Conservation (phyloP, 2,329 filamentous ascomycete genomes). For the Penicillium sumatraense region DNA sequence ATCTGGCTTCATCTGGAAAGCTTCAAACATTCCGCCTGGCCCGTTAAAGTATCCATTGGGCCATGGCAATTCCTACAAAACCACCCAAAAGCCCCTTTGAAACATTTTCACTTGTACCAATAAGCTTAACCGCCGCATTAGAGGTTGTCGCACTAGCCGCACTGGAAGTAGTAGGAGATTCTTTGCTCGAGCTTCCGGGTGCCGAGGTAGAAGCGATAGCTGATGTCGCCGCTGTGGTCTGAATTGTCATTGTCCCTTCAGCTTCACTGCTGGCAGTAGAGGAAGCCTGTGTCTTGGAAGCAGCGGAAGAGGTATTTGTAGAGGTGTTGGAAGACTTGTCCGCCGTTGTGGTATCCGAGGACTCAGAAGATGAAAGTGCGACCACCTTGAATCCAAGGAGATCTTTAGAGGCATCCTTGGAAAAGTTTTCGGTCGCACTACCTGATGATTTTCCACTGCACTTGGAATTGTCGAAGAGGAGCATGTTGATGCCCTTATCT, state of each 20-base stretch:
- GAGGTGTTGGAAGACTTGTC: background rate
- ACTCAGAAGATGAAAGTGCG: background rate
- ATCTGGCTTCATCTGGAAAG: too few relatives aligned
- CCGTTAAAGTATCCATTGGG: background rate
- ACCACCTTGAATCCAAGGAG: constrained; percentile 17
- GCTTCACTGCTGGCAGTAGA: background rate
- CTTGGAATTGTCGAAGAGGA: constrained; percentile 12
- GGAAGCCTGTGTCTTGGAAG: background rate
- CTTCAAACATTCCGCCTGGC: too few relatives aligned
- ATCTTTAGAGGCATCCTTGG: constrained; percentile 6
- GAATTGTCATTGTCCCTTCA: background rate
- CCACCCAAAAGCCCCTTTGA: constrained; percentile 3
- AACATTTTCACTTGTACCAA: background rate
- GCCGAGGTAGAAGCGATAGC: background rate
- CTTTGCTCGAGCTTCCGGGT: background rate
- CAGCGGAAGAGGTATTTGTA: background rate
- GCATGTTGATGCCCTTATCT: constrained; percentile 17
- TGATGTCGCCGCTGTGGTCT: background rate
- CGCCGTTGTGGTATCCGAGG: background rate
- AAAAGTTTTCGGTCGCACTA: constrained; percentile 9
- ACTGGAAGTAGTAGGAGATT: constrained; percentile 7
- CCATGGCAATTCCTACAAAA: constrained; percentile 1
- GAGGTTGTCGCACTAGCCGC: constrained; percentile 4
- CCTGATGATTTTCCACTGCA: constrained; percentile 8
- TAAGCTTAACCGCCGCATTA: constrained; percentile 4